Base-by-base conservation (phyloP, 202 grass and related monocot genomes). In the Zizania palustris region DNA sequence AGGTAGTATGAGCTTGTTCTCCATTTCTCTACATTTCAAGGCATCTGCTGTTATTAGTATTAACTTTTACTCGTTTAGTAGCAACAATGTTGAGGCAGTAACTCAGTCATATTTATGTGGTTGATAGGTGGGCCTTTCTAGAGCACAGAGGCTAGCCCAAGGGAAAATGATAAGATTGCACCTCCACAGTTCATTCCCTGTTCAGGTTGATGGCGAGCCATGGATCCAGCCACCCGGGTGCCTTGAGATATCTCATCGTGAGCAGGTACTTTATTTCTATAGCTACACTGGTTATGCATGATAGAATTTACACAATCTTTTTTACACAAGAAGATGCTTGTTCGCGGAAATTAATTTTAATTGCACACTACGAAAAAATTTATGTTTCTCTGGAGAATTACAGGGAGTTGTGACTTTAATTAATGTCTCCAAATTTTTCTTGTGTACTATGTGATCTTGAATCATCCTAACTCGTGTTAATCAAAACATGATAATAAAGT, bases 201-300 rank as follows among this genome's bases (percentile, higher is more conserved):
- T 97, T 73, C 94, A 97, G 88, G 83, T 97, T 12, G 94, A 97
- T 76, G 94, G 94, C 49, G 94, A 97, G 69, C 94, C 94, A 70
- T 97, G 91, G 91, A 97, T 97, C 67, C 94, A 97, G 68, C 80
- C 88, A 72, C 86, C 91, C 68, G 94, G 91, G 59, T 93, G 90
- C 60, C 85, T 97, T 65, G 91, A 97, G 78, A 97, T 97, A 77
- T 92, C 86, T 78, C 88, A 97, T 73, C 82, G 70, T 83, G 86
- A 84, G 59, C 94, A 97, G 91, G 94, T 97, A 88, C 39, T 73
- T 71, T 51, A 15, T 67, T 9, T 81, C 44, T 61, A 43, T 65
- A 20, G 50, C 2, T 41, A 18, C 36, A 63, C 8, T 15, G 15
- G 35, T 63, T 54, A 21, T 50, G 53, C 12, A 45, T 80, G 4